A percentile compares a stretch with the other conserved stretches of the same genome.
Conservation (phyloP, 2,329 filamentous ascomycete species). For the Talaromyces albobiverticillius region DNA sequence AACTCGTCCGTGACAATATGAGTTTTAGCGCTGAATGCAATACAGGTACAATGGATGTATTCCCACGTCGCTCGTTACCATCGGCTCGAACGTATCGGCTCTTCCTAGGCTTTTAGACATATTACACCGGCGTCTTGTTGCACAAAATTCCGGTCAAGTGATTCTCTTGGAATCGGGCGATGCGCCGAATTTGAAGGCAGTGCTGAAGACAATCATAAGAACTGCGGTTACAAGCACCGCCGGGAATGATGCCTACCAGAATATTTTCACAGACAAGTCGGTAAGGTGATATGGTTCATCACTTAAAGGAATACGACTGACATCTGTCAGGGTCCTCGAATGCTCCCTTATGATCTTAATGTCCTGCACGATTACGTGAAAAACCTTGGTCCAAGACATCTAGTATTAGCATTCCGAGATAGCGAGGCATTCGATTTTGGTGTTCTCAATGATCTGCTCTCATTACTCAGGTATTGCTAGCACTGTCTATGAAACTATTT, state of each 20-base stretch:
- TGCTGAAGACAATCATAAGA: conserved; percentile 46
- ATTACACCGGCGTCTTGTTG: conserved; percentile 33
- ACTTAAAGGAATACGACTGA: neutral
- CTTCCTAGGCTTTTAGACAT: conserved; percentile 36
- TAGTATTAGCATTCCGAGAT: conserved; percentile 45
- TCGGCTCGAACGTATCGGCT: conserved; percentile 43
- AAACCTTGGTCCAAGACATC: conserved; percentile 32
- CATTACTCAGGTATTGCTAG: conserved; percentile 44
- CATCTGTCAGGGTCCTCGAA: conserved; percentile 33
- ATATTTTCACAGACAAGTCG: conserved; percentile 36
- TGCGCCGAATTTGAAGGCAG: conserved; percentile 44
- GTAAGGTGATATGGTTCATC: conserved; percentile 18
- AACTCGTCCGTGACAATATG: neutral
- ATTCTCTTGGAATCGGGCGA: conserved; percentile 44
- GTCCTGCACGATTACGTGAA: conserved; percentile 42
- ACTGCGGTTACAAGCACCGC: conserved; percentile 36
- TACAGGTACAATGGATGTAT: conserved; percentile 39
- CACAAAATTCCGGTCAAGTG: conserved; percentile 32
- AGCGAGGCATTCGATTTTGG: conserved; percentile 47
- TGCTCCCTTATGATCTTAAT: conserved; percentile 47
- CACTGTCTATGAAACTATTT: neutral
- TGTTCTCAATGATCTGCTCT: conserved; percentile 45
- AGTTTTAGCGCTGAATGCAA: neutral
- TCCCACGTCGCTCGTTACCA: conserved; percentile 41
- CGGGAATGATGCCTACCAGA: conserved; percentile 38